Conservation (phyloP, 306 rosid species). For the Coriaria nepalensis region DNA sequence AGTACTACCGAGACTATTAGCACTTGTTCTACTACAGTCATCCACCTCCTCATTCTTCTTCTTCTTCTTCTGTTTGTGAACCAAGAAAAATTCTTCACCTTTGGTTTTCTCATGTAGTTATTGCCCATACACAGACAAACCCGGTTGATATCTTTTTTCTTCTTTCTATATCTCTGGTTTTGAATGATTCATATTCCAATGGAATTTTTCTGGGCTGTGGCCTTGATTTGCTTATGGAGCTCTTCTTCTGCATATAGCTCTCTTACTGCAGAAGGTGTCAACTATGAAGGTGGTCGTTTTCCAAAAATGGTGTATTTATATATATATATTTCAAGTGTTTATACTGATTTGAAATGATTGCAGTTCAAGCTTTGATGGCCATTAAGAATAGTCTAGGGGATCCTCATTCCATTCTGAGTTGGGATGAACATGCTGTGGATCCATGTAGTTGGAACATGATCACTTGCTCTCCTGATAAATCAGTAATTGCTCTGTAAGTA, state of each 20-base stretch:
- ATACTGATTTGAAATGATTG: constrained; percentile 1
- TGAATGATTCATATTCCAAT: constrained; percentile 15
- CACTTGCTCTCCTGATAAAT: constrained; percentile 61
- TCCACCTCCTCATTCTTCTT: too few relatives aligned
- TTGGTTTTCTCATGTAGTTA: neutral
- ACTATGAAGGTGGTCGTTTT: constrained; percentile 63
- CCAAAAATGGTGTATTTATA: neutral
- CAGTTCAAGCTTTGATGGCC: constrained; percentile 65
- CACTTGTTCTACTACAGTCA: too few relatives aligned
- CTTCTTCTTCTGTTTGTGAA: too few relatives aligned
- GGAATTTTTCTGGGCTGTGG: constrained; percentile 34
- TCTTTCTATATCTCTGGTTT: neutral
- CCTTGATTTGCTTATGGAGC: constrained; percentile 31
- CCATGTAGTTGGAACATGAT: constrained; percentile 88
- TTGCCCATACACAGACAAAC: neutral
- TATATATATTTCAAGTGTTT: neutral
- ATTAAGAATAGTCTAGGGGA: constrained; percentile 41
- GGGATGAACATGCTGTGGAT: constrained; percentile 84
- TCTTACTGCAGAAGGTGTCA: constrained; percentile 78
- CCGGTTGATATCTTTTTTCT: neutral
- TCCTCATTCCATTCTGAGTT: constrained; percentile 50
- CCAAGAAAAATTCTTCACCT: neutral
- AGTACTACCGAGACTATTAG: too few relatives aligned
- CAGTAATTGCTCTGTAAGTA: constrained; percentile 58
- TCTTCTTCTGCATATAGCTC: constrained; percentile 23